Evolutionary conservation across 2,329 filamentous ascomycete genomes (phyloP).

Genomic region (Zopfia rhizophila): DNA sequence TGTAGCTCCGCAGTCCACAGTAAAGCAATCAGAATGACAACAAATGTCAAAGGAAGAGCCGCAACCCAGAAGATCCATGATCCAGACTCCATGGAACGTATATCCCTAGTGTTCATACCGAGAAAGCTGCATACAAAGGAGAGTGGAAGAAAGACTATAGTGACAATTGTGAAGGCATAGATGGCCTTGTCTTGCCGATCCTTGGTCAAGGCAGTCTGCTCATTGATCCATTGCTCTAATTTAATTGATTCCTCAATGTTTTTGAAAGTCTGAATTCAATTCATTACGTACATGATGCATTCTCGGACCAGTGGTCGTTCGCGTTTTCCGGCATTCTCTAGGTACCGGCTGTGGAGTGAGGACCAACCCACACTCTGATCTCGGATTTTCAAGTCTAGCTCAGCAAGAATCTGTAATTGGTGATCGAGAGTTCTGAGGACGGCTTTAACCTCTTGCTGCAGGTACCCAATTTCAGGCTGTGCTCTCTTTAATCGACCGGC

Average conservation of each 20-base stretch:
- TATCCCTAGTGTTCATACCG: constrained; percentile 30
- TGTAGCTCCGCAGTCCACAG: constrained; percentile 5
- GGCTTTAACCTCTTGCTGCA: no score
- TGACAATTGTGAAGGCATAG: constrained; percentile 20
- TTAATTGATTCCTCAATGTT: background rate
- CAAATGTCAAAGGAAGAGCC: constrained; percentile 21
- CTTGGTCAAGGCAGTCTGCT: constrained; percentile 2
- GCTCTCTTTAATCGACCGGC: no score
- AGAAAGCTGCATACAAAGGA: constrained; percentile 28
- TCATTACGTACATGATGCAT: constrained; percentile 1
- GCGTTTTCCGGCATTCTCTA: no score
- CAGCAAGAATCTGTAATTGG: no score
- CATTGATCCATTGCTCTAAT: constrained; percentile 1
- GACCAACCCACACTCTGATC: no score
- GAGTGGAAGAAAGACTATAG: constrained; percentile 23
- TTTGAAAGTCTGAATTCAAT: background rate
- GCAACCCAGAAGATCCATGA: constrained; percentile 29
- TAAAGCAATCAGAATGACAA: constrained; percentile 1
- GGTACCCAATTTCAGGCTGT: no score
- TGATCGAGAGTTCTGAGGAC: no score
- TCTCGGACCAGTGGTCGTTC: background rate
- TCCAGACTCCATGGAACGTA: constrained; percentile 19
- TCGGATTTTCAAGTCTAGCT: no score
- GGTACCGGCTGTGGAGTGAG: no score
- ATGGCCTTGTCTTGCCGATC: constrained; percentile 15